Base-by-base conservation (phyloP, 805 yeast species). In the Torulaspora maleeae region DNA sequence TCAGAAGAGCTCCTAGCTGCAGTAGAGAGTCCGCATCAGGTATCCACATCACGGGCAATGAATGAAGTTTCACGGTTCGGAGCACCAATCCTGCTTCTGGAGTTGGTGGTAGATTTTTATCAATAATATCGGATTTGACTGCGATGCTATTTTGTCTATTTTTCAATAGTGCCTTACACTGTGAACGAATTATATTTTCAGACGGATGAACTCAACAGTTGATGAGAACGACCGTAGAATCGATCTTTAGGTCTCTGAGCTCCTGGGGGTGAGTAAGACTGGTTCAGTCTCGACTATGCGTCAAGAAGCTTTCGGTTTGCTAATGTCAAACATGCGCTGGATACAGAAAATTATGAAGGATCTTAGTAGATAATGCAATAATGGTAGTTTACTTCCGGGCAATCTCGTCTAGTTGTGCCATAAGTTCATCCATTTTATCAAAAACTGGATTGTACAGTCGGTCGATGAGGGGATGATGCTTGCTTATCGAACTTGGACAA, bases 1-100 rank as follows among this genome's bases (percentile, higher is more conserved):
- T 72, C 50, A 90, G 74, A 22, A 89, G 80, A 16, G 71, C 67
- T 39, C 78, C 77, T 49, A 90, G 73, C 65, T 86, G 93, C 43
- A 70, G 72, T 40, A 85, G 63, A 24, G 83, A 77, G 32, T 72
- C 71, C 3, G 74, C 69, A 57, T 83, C 81, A 4, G 96, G 87
- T 6, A 70, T 59, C 96, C 96, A 89, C 58, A 64, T 55, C 39
- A 78, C 17, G 2, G 16, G 9, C 17, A 15, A 32, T 32, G 20
- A 32, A 15, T 32, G 35, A 16, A 17, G 20, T 5, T 32, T 15
- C 35, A 32, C 12, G 20, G 11, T 4, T 8, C 12, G 13, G n/a
- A n/a, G 12, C 15, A n/a, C 33, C 8, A 2, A 6, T 22, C 5
- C 25, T 22, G 25, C 25, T 22, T 22, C 10, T 22, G 25, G 25